These are phyloP conservation scores for Mortierella alpina DNA, from an alignment of 192 early-diverging fungal species.

Conservation along the genomic window DNA sequence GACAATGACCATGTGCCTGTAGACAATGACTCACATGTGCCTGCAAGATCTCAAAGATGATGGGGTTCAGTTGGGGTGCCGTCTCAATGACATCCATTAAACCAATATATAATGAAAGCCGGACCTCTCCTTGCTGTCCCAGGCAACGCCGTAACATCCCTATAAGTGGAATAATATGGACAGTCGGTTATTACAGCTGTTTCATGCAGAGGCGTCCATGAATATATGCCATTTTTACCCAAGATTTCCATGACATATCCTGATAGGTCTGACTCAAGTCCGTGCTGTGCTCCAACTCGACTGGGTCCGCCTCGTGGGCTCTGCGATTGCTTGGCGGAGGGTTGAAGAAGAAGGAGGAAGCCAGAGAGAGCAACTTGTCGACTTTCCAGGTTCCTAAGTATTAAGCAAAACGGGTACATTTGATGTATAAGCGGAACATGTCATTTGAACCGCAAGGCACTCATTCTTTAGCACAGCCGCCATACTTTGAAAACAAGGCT, in stretches of 20 bases:
- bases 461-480: too few relatives aligned
- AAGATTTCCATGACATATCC: slow-evolving; percentile 58
- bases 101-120: slow-evolving; percentile 65
- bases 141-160: slow-evolving; percentile 76
- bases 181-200: background rate
- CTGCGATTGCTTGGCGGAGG: slow-evolving; percentile 34
- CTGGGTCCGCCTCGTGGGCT: slow-evolving; percentile 18
- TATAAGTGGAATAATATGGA: slow-evolving; percentile 43
- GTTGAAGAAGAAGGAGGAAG: slow-evolving; percentile 63
- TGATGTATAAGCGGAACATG: background rate
- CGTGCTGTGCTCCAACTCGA: background rate
- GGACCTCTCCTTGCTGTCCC: slow-evolving; percentile 74
- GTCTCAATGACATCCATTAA: slow-evolving; percentile 60
- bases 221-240: slow-evolving; percentile 20
- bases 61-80: slow-evolving; percentile 39
- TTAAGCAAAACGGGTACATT: background rate
- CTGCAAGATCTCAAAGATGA: slow-evolving; percentile 64
- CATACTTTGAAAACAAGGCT: slow-evolving; percentile 71
- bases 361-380: slow-evolving; percentile 71
- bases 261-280: slow-evolving; percentile 19
- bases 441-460: background rate
- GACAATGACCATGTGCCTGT: background rate
- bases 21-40: slow-evolving; percentile 54
- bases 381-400: slow-evolving; percentile 56
- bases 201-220: background rate